Percentiles rank a stretch among this genome's conserved stretches.
Conservation (phyloP, 2,329 filamentous ascomycete species). For the Apiospora malaysiana region DNA sequence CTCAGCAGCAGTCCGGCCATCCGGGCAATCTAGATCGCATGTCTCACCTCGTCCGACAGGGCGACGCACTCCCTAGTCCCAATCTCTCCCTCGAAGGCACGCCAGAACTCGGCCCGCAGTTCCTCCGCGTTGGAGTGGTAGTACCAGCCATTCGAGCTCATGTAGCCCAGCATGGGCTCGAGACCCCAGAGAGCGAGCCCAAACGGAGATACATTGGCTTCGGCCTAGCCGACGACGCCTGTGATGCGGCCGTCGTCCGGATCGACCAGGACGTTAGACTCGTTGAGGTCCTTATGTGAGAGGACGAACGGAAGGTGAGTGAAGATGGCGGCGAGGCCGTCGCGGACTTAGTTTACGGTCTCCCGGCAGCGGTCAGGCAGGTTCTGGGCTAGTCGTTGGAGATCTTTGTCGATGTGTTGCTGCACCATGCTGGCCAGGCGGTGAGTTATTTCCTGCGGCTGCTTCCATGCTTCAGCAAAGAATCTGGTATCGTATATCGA, state of each 20-base stretch:
- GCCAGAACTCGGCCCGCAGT: not conserved
- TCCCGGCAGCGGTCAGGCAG: not conserved
- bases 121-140: not conserved
- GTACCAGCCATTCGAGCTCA: not conserved
- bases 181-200: conserved; percentile 33
- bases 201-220: conserved; percentile 25
- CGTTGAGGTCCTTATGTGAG: not conserved
- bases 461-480: not conserved
- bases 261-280: conserved; percentile 29
- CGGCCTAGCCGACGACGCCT: conserved; percentile 29
- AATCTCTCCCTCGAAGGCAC: not conserved
- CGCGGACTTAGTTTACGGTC: not conserved
- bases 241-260: conserved; percentile 25
- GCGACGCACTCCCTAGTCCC: not conserved
- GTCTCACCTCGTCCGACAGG: not conserved
- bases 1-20: not conserved
- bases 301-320: not conserved
- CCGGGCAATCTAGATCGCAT: not conserved
- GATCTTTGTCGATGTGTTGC: not conserved
- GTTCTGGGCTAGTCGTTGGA: not conserved
- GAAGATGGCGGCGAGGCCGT: not conserved
- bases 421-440: not conserved
- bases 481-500: not conserved
- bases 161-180: not conserved
- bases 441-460: not conserved